Percentiles rank a stretch among this genome's conserved stretches.
Evolutionary conservation across 768 basidiomycete species (phyloP).

Genomic region (Psilocybe sp.): DNA sequence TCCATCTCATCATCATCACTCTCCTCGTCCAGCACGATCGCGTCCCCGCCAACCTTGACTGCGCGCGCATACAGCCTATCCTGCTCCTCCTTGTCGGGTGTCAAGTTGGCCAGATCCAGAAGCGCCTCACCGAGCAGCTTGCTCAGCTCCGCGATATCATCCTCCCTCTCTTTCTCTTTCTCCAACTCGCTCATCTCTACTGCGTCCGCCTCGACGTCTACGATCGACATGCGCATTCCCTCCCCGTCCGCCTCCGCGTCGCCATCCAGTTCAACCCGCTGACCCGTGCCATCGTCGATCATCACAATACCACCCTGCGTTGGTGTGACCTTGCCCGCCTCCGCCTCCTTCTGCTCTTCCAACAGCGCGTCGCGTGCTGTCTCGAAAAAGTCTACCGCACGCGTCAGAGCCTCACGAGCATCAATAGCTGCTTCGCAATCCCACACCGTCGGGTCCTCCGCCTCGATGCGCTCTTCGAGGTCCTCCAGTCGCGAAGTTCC

Average conservation of each 20-base stretch:
- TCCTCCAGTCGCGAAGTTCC: conserved; percentile 56
- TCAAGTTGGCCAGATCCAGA: too few species aligned
- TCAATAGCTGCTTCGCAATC: conserved; percentile 50
- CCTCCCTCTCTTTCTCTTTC: conserved; percentile 6
- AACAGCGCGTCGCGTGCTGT: conserved; percentile 29
- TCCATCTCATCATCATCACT: too few species aligned
- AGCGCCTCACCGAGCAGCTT: conserved; percentile 14
- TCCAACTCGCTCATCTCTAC: conserved; percentile 6
- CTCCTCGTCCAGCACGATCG: too few species aligned
- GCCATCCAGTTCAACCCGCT: conserved; percentile 1
- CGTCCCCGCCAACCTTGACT: too few species aligned
- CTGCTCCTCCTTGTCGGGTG: too few species aligned
- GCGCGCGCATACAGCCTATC: too few species aligned
- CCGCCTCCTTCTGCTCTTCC: conserved; percentile 9
- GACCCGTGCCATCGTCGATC: conserved; percentile 2
- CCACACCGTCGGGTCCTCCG: conserved; percentile 26
- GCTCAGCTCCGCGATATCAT: conserved; percentile 24
- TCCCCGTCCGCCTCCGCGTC: conserved; percentile 8
- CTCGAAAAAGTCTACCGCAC: conserved; percentile 43
- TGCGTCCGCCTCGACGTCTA: background rate
- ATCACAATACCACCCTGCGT: too few species aligned
- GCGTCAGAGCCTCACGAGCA: conserved; percentile 47
- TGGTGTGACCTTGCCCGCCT: background rate
- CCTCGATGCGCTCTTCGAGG: conserved; percentile 51
- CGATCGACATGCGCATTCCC: conserved; percentile 8